Evolutionary conservation across 805 yeast genomes (phyloP).

Genomic region (Kazachstania kunashirensis): DNA sequence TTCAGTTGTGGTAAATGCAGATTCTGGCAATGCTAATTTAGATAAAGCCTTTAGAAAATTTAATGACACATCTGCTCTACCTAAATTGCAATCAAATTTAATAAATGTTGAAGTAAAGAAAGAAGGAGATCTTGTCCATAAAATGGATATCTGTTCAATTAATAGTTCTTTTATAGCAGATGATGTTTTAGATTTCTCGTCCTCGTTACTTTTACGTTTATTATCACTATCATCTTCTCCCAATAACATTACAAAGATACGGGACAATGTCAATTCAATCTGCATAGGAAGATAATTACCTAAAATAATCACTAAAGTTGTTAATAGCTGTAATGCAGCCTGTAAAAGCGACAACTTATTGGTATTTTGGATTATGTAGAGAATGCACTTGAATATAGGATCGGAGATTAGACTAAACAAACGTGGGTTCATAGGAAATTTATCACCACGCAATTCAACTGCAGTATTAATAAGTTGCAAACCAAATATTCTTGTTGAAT

Average conservation of each 20-base stretch:
- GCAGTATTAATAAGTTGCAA: slow-evolving; percentile 65
- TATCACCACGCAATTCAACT: slow-evolving; percentile 68
- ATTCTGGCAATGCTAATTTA: slow-evolving; percentile 73
- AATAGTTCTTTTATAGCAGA: slow-evolving; percentile 63
- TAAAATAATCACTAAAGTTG: slow-evolving; percentile 59
- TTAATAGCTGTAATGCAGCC: slow-evolving; percentile 64
- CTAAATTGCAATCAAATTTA: slow-evolving; percentile 84
- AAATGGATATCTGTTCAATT: slow-evolving; percentile 70
- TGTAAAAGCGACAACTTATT: slow-evolving; percentile 68
- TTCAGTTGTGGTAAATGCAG: slow-evolving; percentile 69
- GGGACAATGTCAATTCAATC: slow-evolving; percentile 59
- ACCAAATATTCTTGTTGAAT: slow-evolving; percentile 77
- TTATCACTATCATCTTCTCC: slow-evolving; percentile 7
- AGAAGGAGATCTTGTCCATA: slow-evolving; percentile 73
- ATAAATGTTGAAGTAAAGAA: slow-evolving; percentile 70
- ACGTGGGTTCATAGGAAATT: slow-evolving; percentile 50
- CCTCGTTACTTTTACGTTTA: background rate
- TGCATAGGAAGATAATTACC: slow-evolving; percentile 65
- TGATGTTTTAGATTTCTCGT: slow-evolving; percentile 24
- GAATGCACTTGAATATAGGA: slow-evolving; percentile 73
- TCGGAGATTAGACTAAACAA: slow-evolving; percentile 63
- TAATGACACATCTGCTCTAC: slow-evolving; percentile 66
- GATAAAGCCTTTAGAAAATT: slow-evolving; percentile 62
- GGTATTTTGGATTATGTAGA: slow-evolving; percentile 61
- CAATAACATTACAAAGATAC: slow-evolving; percentile 51